Conservation (phyloP, 768 basidiomycete species). For the Boletus rufocinnamomeus region DNA sequence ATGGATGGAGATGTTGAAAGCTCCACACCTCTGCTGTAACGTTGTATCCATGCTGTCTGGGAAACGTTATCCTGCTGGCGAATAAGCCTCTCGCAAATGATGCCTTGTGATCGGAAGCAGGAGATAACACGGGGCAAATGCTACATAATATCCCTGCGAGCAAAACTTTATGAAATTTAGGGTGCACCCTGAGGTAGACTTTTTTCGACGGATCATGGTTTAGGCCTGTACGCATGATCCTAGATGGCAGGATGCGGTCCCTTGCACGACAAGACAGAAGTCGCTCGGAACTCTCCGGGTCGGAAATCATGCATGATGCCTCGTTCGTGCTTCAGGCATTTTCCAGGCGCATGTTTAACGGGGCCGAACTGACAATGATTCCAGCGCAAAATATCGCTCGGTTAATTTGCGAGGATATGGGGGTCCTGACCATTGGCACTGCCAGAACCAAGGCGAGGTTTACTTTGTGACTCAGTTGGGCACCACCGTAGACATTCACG, state of each 20-base stretch:
- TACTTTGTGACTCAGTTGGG: neutral
- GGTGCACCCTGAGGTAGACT: slow-evolving; percentile 35
- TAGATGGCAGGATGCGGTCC: slow-evolving; percentile 14
- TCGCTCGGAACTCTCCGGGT: slow-evolving; percentile 32
- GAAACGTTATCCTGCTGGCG: slow-evolving; percentile 24
- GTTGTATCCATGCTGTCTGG: slow-evolving; percentile 27
- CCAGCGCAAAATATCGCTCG: neutral
- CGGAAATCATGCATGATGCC: slow-evolving; percentile 20
- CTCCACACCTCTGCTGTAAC: slow-evolving; percentile 26
- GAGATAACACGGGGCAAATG: slow-evolving; percentile 20
- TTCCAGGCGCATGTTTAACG: slow-evolving; percentile 13
- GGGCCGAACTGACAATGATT: slow-evolving; percentile 23
- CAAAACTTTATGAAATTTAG: slow-evolving; percentile 28
- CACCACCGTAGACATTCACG: slow-evolving; percentile 11
- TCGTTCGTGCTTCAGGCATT: no score
- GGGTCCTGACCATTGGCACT: slow-evolving; percentile 5
- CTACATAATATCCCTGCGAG: slow-evolving; percentile 36
- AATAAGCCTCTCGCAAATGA: slow-evolving; percentile 13
- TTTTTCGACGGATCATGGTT: slow-evolving; percentile 18
- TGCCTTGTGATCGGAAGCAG: slow-evolving; percentile 30
- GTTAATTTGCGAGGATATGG: slow-evolving; percentile 16
- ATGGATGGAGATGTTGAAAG: slow-evolving; percentile 7
- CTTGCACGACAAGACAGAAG: slow-evolving; percentile 15
- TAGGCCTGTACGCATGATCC: slow-evolving; percentile 7
- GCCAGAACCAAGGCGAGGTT: slow-evolving; percentile 8